phyloP scores from a whole-genome alignment of 1,139 yeast species.

The Saccharomycopsis hybrid region DNA sequence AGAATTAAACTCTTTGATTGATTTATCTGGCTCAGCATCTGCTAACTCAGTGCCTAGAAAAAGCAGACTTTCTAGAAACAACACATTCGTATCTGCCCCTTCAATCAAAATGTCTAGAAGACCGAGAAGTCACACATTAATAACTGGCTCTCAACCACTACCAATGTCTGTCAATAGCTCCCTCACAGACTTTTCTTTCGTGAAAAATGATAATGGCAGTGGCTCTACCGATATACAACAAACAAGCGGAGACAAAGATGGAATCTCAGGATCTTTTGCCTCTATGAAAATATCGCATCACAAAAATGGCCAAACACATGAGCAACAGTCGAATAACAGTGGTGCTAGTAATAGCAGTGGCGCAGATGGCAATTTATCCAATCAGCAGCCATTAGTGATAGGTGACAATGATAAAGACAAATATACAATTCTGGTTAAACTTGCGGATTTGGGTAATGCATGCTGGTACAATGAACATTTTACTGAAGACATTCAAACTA shows the following conservation, averaged over 20 bases:
- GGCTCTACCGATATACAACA: neutral
- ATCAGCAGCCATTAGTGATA: neutral
- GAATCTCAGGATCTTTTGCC: slow-evolving; percentile 24
- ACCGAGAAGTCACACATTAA: slow-evolving; percentile 24
- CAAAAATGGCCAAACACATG: neutral
- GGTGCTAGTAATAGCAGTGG: neutral
- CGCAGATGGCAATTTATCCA: neutral
- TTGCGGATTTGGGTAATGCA: slow-evolving; percentile 85
- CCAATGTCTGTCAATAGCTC: slow-evolving; percentile 59
- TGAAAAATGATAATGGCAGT: slow-evolving; percentile 2
- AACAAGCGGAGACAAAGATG: neutral
- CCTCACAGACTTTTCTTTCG: slow-evolving; percentile 1
- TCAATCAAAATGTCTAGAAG: slow-evolving; percentile 5
- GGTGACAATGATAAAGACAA: slow-evolving; percentile 2
- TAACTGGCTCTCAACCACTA: slow-evolving; percentile 82
- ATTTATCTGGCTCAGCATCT: neutral
- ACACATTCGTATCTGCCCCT: slow-evolving; percentile 1
- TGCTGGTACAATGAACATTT: slow-evolving; percentile 69
- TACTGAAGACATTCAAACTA: slow-evolving; percentile 74
- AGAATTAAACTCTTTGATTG: neutral
- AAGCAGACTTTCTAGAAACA: neutral
- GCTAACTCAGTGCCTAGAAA: slow-evolving; percentile 4
- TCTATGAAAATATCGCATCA: slow-evolving; percentile 26
- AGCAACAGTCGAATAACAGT: neutral
- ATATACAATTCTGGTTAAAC: slow-evolving; percentile 39